Conservation (phyloP, 129 eudicot species). For the Ambrosia artemisiifolia region DNA sequence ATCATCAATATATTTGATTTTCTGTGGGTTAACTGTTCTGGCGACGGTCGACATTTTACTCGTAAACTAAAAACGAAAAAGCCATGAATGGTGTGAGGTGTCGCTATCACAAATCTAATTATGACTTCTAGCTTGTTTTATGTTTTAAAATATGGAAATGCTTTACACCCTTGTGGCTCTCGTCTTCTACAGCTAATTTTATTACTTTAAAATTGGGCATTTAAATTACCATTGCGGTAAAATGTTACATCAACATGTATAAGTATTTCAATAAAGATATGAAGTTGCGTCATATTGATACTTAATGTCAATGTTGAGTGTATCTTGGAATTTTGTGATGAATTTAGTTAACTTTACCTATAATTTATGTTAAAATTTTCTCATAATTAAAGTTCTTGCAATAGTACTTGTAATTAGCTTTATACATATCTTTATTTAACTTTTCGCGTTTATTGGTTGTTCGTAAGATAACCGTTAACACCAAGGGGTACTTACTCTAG, state of each 20-base stretch:
- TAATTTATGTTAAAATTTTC: too few relatives aligned
- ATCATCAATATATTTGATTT: background rate
- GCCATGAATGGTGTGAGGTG: constrained; percentile 29
- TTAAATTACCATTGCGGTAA: background rate
- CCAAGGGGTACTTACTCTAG: too few relatives aligned
- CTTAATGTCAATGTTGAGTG: too few relatives aligned
- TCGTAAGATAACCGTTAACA: too few relatives aligned
- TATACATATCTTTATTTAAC: too few relatives aligned
- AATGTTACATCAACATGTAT: background rate
- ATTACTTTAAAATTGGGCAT: background rate
- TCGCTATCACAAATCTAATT: constrained; percentile 16
- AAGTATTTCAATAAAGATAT: background rate
- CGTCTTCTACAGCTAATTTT: background rate
- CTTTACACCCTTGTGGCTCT: constrained; percentile 6
- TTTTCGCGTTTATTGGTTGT: too few relatives aligned
- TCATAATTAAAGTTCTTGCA: too few relatives aligned
- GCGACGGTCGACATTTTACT: constrained; percentile 9
- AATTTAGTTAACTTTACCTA: too few relatives aligned
- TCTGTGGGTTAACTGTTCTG: background rate
- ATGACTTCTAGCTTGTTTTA: background rate
- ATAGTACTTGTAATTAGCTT: too few relatives aligned
- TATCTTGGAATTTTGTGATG: too few relatives aligned
- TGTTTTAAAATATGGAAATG: background rate
- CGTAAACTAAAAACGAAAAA: constrained; percentile 14
- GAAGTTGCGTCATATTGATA: too few relatives aligned